A percentile compares a stretch with the other conserved stretches of the same genome.
Evolutionary conservation across 2,329 filamentous ascomycete species (phyloP).

Genomic region (Rutstroemia sp.): DNA sequence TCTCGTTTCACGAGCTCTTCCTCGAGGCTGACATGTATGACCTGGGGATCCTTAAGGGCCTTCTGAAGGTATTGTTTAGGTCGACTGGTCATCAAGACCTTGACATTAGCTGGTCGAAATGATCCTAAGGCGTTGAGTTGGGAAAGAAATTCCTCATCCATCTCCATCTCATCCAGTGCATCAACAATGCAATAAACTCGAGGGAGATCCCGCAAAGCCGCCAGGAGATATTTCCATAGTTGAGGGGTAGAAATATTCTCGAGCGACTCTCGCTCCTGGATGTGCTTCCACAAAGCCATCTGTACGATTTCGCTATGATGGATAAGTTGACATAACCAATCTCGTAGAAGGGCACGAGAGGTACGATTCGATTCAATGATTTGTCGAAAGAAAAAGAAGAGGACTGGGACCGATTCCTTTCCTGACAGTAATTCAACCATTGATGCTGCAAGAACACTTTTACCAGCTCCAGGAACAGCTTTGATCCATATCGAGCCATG

Average conservation of each 20-base stretch:
- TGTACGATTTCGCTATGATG: constrained; percentile 13
- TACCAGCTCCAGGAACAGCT: constrained; percentile 39
- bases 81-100: constrained; percentile 38
- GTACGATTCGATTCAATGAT: constrained; percentile 30
- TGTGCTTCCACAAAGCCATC: not conserved
- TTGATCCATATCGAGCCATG: constrained; percentile 39
- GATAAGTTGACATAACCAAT: constrained; percentile 31
- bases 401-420: constrained; percentile 17
- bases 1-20: constrained; percentile 33
- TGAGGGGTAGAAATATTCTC: constrained; percentile 11
- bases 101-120: constrained; percentile 30
- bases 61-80: constrained; percentile 30
- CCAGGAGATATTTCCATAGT: constrained; percentile 28
- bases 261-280: not conserved
- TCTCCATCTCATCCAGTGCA: constrained; percentile 43
- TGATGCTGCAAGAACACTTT: constrained; percentile 34
- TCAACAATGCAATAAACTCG: constrained; percentile 40
- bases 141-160: constrained; percentile 31
- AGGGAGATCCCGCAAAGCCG: constrained; percentile 13
- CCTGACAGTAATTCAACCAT: constrained; percentile 5
- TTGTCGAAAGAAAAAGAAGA: constrained; percentile 35
- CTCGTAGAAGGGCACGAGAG: constrained; percentile 25
- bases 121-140: constrained; percentile 29
- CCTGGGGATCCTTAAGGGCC: constrained; percentile 22
- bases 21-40: constrained; percentile 34